Evolutionary conservation across 202 grass and related monocot species (phyloP), one percentile per base, ranked within the genome.

Genomic region (Hordeum pubiflorum): DNA sequence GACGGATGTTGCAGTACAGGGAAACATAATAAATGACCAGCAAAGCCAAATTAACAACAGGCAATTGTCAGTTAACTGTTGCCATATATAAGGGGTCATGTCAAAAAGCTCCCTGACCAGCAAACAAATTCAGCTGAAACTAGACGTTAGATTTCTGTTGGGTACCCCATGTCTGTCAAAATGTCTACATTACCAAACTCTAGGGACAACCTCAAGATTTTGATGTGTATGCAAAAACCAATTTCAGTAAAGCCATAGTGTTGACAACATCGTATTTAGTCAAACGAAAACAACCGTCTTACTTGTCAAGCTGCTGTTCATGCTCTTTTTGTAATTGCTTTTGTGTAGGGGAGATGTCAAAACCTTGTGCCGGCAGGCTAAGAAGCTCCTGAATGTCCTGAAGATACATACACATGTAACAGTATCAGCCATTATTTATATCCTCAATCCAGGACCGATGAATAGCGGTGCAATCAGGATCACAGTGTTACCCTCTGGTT

Each of bases 401-500:
- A 82, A 82, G 79, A 55, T 70, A 41, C 33, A 20, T 26, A 17
- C 22, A 64, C 14, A 29, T 3, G 27, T 15, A 18, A 62, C 23
- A 7, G 15, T 14, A 40, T 18, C 12, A 61, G 4, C 24, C 24
- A 26, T 26, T 26, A 26, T 26, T 26, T 26, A 26, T 26, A 26
- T 26, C 24, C 24, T 26, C 24, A 26, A 26, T 26, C 24, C 24
- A 26, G 36, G 71, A 37, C 57, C 5, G 52, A 9, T 9, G 18
- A 10, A 13, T 55, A 81, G 27, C 40, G 2, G 44, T 31, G 5
- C 8, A n/a, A 87, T 59, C 44, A 71, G n/a, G 20, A 40, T 1
- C 15, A 55, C 4, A 64, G 43, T 78, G 32, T 81, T 55, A 97
- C 94, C 86, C 71, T 93, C 86, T 89, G 84, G 74, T 87, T 93